Percentiles rank a stretch among this genome's conserved stretches.
Evolutionary conservation across 805 yeast species (phyloP).

Genomic region (Wickerhamomyces bovis): DNA sequence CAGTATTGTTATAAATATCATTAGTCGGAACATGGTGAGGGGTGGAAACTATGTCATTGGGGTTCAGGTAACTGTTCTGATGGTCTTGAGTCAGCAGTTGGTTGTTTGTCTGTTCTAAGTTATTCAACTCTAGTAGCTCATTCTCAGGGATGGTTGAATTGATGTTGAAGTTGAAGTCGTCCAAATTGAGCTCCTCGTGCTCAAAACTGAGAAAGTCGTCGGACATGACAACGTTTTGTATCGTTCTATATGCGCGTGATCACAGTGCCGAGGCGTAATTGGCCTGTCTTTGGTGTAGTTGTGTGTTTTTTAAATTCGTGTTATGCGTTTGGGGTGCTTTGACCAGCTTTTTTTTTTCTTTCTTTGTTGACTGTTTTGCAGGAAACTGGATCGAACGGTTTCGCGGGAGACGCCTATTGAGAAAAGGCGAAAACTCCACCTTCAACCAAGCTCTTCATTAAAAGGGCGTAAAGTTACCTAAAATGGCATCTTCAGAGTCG

Average conservation of each 20-base stretch:
- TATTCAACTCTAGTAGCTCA: conserved; percentile 20
- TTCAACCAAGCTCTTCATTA: too few species aligned
- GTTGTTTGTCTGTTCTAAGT: conserved; percentile 1
- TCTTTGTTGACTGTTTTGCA: not conserved
- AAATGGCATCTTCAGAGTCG: conserved; percentile 13
- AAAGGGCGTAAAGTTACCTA: not conserved
- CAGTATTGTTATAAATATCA: conserved; percentile 2
- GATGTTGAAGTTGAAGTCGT: conserved; percentile 22
- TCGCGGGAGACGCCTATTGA: too few species aligned
- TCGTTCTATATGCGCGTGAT: not conserved
- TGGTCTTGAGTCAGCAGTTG: not conserved
- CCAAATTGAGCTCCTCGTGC: conserved; percentile 15
- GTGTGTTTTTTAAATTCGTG: not conserved
- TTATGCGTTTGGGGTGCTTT: not conserved
- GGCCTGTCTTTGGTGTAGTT: not conserved
- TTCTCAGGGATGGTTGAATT: conserved; percentile 25
- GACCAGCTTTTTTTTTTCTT: not conserved
- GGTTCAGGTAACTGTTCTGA: conserved; percentile 2
- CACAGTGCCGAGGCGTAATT: not conserved
- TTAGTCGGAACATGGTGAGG: not conserved
- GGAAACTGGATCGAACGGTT: not conserved
- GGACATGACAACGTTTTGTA: conserved; percentile 9
- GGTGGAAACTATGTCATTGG: not conserved
- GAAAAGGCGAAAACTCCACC: not conserved
- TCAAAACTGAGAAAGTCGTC: conserved; percentile 22